Evolutionary conservation across 208 protist genomes (phyloP), one percentile per base, ranked within the genome.

Genomic region (Histomonas meleagridis): DNA sequence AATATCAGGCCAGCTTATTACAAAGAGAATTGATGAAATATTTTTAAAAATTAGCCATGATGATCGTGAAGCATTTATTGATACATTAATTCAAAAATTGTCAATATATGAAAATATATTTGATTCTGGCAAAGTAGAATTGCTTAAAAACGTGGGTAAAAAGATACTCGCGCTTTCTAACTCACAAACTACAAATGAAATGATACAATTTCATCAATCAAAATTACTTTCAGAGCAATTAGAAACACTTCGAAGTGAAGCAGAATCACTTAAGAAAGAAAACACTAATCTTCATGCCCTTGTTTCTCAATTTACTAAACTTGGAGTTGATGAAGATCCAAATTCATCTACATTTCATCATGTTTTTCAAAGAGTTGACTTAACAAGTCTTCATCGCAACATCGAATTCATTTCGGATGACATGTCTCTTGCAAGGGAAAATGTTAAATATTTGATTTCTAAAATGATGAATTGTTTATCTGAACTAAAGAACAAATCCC

Each of bases 21-120:
- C 76, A 86, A 86, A 86, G 55, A 86, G 76, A 55, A 1, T 86
- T 10, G 76, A 86, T 57, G 76, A 86, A 86, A 32, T 86, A 18
- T 32, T 86, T 55, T 32, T 23, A 14, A 40, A 86, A 35, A 40
- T 86, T 40, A 86, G 51, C 32, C 32, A 26, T 51, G 76, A 86
- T 55, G 76, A 86, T 38, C 0, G 76, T 38, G 76, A 86, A 86
- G 26, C 38, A 10, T 86, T 55, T 55, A 86, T 86, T 38, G 43
- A 43, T 57, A 55, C 43, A 38, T 32, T 86, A 32, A 86, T 86
- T 43, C 40, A 86, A 86, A 86, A 86, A 86, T 48, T 86, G 3
- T 32, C 9, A 16, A 46, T 46, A 40, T 86, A 86, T 55, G 76
- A 86, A 86, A 86, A 86, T 0, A 7, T 86, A 38, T 86, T 57